Conservation (phyloP, 768 basidiomycete species). For the Strobilomyces confusus region DNA sequence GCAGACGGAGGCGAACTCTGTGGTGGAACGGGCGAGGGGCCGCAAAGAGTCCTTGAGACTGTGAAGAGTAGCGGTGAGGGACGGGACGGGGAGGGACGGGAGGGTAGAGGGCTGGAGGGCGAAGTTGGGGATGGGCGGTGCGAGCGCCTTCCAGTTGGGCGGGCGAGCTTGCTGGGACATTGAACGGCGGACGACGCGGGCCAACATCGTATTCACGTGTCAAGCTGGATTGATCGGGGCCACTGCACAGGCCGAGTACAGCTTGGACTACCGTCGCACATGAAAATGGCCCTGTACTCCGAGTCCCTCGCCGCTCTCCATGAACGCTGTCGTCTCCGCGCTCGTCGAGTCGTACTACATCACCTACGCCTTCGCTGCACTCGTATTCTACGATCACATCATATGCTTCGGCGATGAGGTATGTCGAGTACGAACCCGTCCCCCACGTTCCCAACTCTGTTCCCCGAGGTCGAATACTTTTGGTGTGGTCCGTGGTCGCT, state of each 20-base stretch:
- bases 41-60: slow-evolving; percentile 66
- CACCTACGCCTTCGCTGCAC: neutral
- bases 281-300: neutral
- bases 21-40: slow-evolving; percentile 65
- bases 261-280: no score
- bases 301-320: neutral
- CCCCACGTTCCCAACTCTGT: neutral
- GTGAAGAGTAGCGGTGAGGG: slow-evolving; percentile 59
- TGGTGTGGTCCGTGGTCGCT: slow-evolving; percentile 5
- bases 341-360: neutral
- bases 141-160: slow-evolving; percentile 65
- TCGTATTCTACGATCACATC: slow-evolving; percentile 6
- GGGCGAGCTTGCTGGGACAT: slow-evolving; percentile 36
- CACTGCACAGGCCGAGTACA: neutral
- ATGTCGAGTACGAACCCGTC: neutral
- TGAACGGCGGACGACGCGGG: slow-evolving; percentile 6
- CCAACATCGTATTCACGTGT: slow-evolving; percentile 11
- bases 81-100: slow-evolving; percentile 72
- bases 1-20: slow-evolving; percentile 52
- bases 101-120: slow-evolving; percentile 53
- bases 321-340: neutral
- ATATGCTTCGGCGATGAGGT: slow-evolving; percentile 5
- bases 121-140: slow-evolving; percentile 66
- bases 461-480: slow-evolving; percentile 3
- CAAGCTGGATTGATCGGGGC: neutral